A percentile compares a stretch with the other conserved stretches of the same genome.
Evolutionary conservation across 768 basidiomycete genomes (phyloP).

Genomic region (Hygrophoropsis aurantiaca): DNA sequence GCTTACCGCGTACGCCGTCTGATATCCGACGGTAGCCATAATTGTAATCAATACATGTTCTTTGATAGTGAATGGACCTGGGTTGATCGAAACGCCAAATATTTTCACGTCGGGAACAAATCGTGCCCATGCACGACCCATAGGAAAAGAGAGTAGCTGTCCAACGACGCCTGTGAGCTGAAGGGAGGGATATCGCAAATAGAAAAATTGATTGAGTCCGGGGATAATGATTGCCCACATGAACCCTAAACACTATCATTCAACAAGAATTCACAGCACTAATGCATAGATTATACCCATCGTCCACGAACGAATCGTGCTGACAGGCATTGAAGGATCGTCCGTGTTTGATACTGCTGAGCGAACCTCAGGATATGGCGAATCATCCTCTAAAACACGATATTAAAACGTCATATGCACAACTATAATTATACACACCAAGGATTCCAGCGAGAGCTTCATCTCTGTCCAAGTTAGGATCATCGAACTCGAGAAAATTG

Average conservation of each 20-base stretch:
- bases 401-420: no score
- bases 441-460: no score
- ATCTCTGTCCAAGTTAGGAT: no score
- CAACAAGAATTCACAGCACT: not conserved
- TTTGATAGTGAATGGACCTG: constrained; percentile 30
- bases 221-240: constrained; percentile 57
- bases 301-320: constrained; percentile 37
- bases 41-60: no score
- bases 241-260: constrained; percentile 30
- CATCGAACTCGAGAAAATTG: no score
- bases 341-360: constrained; percentile 51
- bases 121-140: no score
- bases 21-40: constrained; percentile 3
- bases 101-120: constrained; percentile 10
- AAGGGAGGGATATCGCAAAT: constrained; percentile 65
- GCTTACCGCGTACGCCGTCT: constrained; percentile 3
- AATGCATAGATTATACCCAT: constrained; percentile 25
- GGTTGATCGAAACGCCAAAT: constrained; percentile 30
- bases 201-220: constrained; percentile 72
- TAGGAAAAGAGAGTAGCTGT: not conserved
- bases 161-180: no score
- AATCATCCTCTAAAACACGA: constrained; percentile 44
- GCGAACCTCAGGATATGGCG: constrained; percentile 54
- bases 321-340: constrained; percentile 39
- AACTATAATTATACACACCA: no score